phyloP scores from a whole-genome alignment of 1,139 yeast species.

The Sugiyamaella paludigena region DNA sequence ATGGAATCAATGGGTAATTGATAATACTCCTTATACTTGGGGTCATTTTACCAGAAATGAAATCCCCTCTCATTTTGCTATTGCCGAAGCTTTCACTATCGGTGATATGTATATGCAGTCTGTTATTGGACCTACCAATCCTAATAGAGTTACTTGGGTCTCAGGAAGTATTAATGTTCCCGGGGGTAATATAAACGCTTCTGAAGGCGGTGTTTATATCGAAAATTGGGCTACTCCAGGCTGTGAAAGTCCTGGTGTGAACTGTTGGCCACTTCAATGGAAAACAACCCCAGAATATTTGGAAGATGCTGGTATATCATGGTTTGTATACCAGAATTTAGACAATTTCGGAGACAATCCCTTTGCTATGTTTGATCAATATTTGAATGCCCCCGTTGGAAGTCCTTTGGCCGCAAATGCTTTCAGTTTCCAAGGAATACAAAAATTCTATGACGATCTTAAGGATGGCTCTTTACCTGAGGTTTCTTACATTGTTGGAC shows the following conservation, averaged over 20 bases:
- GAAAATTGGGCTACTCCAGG: conserved; percentile 28
- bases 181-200: conserved; percentile 15
- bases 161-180: conserved; percentile 28
- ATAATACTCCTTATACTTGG: conserved; percentile 29
- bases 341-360: conserved; percentile 32
- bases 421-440: conserved; percentile 26
- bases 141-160: conserved; percentile 31
- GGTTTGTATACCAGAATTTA: conserved; percentile 30
- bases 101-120: conserved; percentile 32
- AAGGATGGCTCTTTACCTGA: conserved; percentile 29
- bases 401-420: conserved; percentile 26
- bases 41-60: conserved; percentile 26
- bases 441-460: conserved; percentile 25
- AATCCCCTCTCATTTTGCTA: conserved; percentile 27
- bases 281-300: conserved; percentile 29
- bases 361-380: conserved; percentile 27
- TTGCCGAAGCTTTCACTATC: conserved; percentile 30
- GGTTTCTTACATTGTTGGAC: conserved; percentile 30
- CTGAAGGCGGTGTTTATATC: conserved; percentile 28
- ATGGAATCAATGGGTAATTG: conserved; percentile 27
- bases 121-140: conserved; percentile 29
- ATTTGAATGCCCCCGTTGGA: conserved; percentile 19
- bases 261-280: conserved; percentile 31
- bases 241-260: conserved; percentile 20
- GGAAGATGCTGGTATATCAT: conserved; percentile 26